A percentile compares a stretch with the other conserved stretches of the same genome.
phyloP scores from a whole-genome alignment of 768 basidiomycete species.

The Lactifluus piperatus region DNA sequence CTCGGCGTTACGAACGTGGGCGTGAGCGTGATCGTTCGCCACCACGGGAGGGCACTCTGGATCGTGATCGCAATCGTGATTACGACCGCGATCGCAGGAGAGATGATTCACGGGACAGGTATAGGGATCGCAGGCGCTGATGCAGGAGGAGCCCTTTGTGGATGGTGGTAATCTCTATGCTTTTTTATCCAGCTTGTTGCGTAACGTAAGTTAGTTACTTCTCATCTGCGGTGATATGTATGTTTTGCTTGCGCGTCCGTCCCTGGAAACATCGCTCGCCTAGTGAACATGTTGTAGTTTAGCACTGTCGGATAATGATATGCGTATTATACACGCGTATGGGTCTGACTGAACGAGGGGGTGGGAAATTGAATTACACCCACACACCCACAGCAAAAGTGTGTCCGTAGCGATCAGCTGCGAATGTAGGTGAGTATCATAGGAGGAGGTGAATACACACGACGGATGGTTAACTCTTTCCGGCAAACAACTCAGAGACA shows the following conservation, averaged over 20 bases:
- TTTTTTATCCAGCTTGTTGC: neutral
- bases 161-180: neutral
- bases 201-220: too few species aligned
- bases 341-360: neutral
- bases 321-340: neutral
- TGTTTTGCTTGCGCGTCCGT: neutral
- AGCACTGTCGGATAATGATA: neutral
- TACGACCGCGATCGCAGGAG: conserved; percentile 8
- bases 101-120: conserved; percentile 16
- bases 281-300: neutral
- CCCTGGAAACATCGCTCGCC: neutral
- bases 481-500: too few species aligned
- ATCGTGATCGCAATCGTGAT: conserved; percentile 5
- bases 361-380: too few species aligned
- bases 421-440: too few species aligned
- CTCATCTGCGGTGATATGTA: neutral
- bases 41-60: conserved; percentile 4
- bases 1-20: conserved; percentile 2
- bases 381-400: too few species aligned
- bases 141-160: neutral
- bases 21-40: conserved; percentile 5
- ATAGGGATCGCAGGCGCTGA: conserved; percentile 15
- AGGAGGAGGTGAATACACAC: too few species aligned
- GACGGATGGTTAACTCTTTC: too few species aligned
- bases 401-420: neutral